Conservation (phyloP, 495 filamentous ascomycete genomes). For the Aspergillus conjunctus region DNA sequence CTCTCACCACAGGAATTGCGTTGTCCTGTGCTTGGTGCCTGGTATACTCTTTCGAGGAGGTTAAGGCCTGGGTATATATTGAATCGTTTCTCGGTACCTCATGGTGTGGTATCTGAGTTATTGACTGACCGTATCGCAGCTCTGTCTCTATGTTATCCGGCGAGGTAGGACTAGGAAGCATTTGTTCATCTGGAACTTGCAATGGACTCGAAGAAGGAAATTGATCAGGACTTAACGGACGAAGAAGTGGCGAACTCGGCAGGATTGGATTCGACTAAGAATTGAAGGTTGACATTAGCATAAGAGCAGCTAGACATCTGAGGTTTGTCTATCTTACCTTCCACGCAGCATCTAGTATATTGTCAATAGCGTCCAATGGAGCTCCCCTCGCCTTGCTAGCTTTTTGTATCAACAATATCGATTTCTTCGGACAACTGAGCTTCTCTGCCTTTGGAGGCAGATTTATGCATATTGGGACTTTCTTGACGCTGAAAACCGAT, state of each 20-base stretch:
- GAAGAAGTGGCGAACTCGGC: conserved; percentile 5
- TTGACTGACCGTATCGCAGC: background rate
- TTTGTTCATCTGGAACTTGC: conserved; percentile 25
- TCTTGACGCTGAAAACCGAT: conserved; percentile 39
- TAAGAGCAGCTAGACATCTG: background rate
- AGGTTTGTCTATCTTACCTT: background rate
- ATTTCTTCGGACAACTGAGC: conserved; percentile 25
- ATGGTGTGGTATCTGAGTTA: too few relatives aligned
- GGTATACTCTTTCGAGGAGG: too few relatives aligned
- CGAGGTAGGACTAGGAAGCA: conserved; percentile 18
- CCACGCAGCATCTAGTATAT: background rate
- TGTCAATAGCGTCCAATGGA: conserved; percentile 11
- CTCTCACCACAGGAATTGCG: too few relatives aligned
- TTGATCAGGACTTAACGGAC: conserved; percentile 13
- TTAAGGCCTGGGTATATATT: too few relatives aligned
- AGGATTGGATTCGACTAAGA: background rate
- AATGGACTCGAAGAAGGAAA: conserved; percentile 39
- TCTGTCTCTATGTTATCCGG: conserved; percentile 1
- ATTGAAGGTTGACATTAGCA: background rate
- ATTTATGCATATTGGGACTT: background rate
- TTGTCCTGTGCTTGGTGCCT: too few relatives aligned
- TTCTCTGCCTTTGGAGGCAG: conserved; percentile 22
- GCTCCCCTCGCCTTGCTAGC: background rate
- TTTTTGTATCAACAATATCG: conserved; percentile 24
- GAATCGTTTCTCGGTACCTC: too few relatives aligned